Percentiles rank a stretch among this genome's conserved stretches.
Evolutionary conservation across 257 asterid species (phyloP).

Genomic region (Solanum ossicruentum): DNA sequence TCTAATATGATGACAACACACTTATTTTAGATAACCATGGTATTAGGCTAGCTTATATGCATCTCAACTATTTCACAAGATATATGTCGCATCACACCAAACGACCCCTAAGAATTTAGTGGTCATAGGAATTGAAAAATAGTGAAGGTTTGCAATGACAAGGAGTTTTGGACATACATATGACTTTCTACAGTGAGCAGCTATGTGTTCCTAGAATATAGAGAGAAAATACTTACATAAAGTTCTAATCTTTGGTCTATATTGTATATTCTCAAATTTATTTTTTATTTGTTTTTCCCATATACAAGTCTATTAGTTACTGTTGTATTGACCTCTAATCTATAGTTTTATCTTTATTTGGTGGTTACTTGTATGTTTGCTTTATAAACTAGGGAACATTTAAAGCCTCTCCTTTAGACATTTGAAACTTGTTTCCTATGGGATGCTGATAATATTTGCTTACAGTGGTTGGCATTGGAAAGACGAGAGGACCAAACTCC

Average conservation of each 20-base stretch:
- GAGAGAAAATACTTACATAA: background rate
- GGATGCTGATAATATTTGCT: background rate
- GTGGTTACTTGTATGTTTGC: background rate
- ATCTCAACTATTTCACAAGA: too few species aligned
- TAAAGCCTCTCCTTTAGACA: background rate
- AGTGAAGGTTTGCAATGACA: background rate
- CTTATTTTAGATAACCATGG: too few species aligned
- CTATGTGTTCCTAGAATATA: background rate
- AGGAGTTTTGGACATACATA: background rate
- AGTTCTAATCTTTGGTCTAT: too few species aligned
- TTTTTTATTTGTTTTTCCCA: background rate
- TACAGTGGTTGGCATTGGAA: slow-evolving; percentile 55
- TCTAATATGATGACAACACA: too few species aligned
- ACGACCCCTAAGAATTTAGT: too few species aligned
- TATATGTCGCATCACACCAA: too few species aligned
- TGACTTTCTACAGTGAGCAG: background rate
- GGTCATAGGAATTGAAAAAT: background rate
- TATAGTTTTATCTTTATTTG: background rate
- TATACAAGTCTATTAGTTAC: background rate
- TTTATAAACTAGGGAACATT: background rate
- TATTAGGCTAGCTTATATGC: too few species aligned
- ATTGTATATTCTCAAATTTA: too few species aligned
- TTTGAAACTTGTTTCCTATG: background rate
- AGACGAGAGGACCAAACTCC: slow-evolving; percentile 52
- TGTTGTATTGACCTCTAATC: background rate